Base-by-base conservation (phyloP, 192 early-diverging fungal species). In the Glomus cerebriforme region DNA sequence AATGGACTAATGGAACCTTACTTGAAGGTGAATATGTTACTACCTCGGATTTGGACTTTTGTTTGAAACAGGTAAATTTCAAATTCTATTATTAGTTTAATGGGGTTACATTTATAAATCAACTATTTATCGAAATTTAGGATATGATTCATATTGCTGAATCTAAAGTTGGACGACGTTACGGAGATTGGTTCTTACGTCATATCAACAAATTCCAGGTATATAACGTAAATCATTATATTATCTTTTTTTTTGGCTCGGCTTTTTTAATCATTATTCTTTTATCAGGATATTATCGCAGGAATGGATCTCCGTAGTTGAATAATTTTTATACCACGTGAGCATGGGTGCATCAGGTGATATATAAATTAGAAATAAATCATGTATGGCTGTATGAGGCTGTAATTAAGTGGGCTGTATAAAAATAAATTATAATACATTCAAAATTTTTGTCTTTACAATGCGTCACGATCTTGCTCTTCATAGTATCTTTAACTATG, bases 141-240 rank as follows among this genome's bases (percentile, higher is more conserved):
- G 96, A 97, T 72, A 93, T 99, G 92, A 94, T 99, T 83, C 92
- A 96, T 85, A 94, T 99, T 86, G 92, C 93, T 12, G 97, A 99
- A 86, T 93, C 90, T 86, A 95, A 97, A 83, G 91, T 95, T n/a
- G 95, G 94, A 34, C 91, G 95, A 59, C 91, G 95, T 76, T 95
- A 95, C 83, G 96, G 92, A 45, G 97, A 99, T 79, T 99, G 95
- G 95, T 97, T 97, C 81, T 92, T 97, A 81, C 91, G 96, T 75
- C 92, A 99, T 86, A 93, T 96, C 78, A 95, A 93, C 85, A 96
- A 95, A 87, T 93, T 96, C 81, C 92, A 95, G 72, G 94, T 78
- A 78, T 24, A 43, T 74, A 74, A 84, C 81, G 7, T n/a, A 32
- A 12, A 59, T 59, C 2, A n/a, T 59, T 45, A 24, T 74, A 19